A percentile compares a stretch with the other conserved stretches of the same genome.
Conservation (phyloP, 768 basidiomycete genomes). For the Lanmaoa pseudosensibilis region DNA sequence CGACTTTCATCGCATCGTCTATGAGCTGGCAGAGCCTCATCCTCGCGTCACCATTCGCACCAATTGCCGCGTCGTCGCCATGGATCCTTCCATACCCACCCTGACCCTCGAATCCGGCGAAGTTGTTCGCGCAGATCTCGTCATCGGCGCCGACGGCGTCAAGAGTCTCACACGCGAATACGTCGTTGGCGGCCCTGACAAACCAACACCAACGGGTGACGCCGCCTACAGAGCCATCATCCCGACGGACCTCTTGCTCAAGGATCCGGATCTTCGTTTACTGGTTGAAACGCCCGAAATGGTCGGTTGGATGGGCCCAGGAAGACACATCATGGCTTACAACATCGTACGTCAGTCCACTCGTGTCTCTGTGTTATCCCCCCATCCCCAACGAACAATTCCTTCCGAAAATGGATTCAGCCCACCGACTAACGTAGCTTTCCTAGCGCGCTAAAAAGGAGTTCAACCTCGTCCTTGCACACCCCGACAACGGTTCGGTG, state of each 20-base stretch:
- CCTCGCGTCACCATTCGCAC: constrained; percentile 36
- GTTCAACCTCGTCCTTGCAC: constrained; percentile 47
- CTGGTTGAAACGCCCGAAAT: constrained; percentile 54
- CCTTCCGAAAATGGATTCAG: background rate
- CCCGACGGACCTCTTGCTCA: constrained; percentile 42
- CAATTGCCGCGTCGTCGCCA: constrained; percentile 36
- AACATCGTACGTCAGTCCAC: constrained; percentile 37
- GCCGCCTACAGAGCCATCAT: constrained; percentile 61
- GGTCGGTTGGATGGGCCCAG: constrained; percentile 61
- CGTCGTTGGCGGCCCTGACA: constrained; percentile 47
- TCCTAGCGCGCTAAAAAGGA: constrained; percentile 37
- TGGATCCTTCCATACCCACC: constrained; percentile 33
- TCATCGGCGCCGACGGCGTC: constrained; percentile 53
- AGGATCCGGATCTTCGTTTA: constrained; percentile 50
- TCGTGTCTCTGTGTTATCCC: background rate
- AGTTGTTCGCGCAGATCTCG: constrained; percentile 42
- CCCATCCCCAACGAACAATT: background rate
- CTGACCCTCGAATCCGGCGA: constrained; percentile 45
- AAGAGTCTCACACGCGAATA: constrained; percentile 51
- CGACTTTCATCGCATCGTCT: constrained; percentile 45
- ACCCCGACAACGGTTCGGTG: constrained; percentile 39
- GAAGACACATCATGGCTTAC: constrained; percentile 46
- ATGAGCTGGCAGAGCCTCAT: constrained; percentile 36
- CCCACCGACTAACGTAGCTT: background rate
- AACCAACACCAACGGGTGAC: constrained; percentile 57